phyloP scores from a whole-genome alignment of 805 yeast species.

The Candida ficus region DNA sequence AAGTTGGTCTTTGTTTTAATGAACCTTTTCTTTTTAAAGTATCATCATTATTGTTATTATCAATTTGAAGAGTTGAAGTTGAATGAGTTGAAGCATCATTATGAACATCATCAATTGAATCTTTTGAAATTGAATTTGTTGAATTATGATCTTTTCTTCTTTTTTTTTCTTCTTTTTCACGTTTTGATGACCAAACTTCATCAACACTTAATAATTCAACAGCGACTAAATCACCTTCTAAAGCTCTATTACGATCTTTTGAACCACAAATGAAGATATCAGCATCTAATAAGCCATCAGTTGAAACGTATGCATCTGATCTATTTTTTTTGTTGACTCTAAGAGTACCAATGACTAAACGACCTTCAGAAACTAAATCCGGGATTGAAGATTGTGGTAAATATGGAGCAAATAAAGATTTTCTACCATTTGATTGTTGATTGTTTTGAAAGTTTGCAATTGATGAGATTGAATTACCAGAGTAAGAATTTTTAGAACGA shows the following conservation, averaged over 20 bases:
- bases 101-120: conserved; percentile 63
- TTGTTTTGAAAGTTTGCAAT: conserved; percentile 24
- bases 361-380: conserved; percentile 81
- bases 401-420: conserved; percentile 92
- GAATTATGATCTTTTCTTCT: conserved; percentile 65
- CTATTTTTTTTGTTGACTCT: conserved; percentile 95
- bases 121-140: conserved; percentile 45
- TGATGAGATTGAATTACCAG: conserved; percentile 46
- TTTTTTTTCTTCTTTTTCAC: conserved; percentile 96
- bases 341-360: conserved; percentile 85
- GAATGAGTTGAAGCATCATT: conserved; percentile 68
- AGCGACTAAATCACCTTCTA: conserved; percentile 96
- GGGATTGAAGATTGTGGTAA: conserved; percentile 92
- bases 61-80: conserved; percentile 11
- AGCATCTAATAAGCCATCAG: conserved; percentile 92
- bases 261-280: conserved; percentile 98
- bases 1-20: conserved; percentile 89
- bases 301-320: conserved; percentile 97
- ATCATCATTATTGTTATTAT: too few species aligned
- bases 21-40: conserved; percentile 80
- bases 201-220: conserved; percentile 91
- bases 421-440: conserved; percentile 39
- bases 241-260: conserved; percentile 94
- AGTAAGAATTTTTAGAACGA: conserved; percentile 67
- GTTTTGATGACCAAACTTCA: conserved; percentile 95